Evolutionary conservation across 352 stramenopile species (phyloP).

Genomic region (Pythium volutum): DNA sequence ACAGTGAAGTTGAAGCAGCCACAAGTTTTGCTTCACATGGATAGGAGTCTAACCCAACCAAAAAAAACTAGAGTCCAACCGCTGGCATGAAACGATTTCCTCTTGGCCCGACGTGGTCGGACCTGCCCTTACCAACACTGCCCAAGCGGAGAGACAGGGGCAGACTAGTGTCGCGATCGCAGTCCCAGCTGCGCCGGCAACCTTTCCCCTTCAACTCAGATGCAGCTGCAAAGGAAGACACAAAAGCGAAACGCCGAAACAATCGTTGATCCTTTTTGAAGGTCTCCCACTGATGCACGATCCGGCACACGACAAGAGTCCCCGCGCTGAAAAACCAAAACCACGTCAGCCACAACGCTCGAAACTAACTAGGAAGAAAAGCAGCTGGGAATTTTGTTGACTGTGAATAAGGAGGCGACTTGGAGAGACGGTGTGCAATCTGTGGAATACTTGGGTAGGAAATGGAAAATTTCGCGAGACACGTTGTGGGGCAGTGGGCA

Average conservation of each 20-base stretch:
- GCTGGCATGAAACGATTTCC: background rate
- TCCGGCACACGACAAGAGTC: background rate
- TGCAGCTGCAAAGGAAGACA: background rate
- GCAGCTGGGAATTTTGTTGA: background rate
- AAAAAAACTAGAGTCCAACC: slow-evolving; percentile 1
- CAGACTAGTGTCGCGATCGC: background rate
- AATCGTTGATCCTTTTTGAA: background rate
- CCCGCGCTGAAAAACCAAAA: background rate
- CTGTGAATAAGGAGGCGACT: background rate
- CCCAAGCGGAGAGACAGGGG: background rate
- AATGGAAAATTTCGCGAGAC: no score
- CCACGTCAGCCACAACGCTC: background rate
- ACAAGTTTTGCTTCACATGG: background rate
- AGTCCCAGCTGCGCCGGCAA: background rate
- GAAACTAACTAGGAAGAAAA: background rate
- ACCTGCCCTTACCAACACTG: background rate
- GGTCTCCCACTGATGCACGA: background rate
- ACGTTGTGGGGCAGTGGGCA: no score
- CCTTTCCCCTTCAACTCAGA: background rate
- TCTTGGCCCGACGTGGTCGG: background rate
- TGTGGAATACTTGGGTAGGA: background rate
- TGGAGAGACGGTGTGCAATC: background rate
- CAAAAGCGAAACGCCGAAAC: background rate
- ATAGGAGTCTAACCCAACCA: background rate
- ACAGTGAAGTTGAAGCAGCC: background rate